These are phyloP conservation scores for Drosera spatulata DNA, from an alignment of 179 eudicot species.

Conservation along the genomic window DNA sequence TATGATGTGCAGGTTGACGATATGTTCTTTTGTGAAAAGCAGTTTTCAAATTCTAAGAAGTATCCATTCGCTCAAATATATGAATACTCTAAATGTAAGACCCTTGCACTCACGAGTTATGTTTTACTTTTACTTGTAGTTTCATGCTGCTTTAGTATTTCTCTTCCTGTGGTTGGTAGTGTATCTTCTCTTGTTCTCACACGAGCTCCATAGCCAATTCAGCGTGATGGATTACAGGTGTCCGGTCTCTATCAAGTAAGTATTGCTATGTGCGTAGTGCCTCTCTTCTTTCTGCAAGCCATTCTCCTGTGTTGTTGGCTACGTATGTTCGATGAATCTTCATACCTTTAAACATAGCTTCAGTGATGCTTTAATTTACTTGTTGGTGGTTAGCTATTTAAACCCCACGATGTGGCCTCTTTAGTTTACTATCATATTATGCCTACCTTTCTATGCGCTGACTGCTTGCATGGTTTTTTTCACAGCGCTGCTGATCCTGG, in stretches of 20 bases:
- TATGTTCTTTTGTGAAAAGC: constrained; percentile 42
- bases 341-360: too few species aligned
- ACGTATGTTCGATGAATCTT: too few species aligned
- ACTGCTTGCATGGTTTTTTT: constrained; percentile 4
- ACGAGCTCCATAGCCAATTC: constrained; percentile 66
- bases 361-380: too few species aligned
- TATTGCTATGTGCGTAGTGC: background rate
- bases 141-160: constrained; percentile 4
- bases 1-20: constrained; percentile 34
- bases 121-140: background rate
- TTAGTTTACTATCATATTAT: too few species aligned
- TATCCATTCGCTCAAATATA: constrained; percentile 71
- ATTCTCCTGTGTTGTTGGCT: too few species aligned
- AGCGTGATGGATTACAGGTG: constrained; percentile 23
- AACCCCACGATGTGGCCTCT: too few species aligned
- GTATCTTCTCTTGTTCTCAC: constrained; percentile 53
- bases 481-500: constrained; percentile 88
- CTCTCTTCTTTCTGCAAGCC: too few species aligned
- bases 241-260: constrained; percentile 39
- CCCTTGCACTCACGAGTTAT: constrained; percentile 3
- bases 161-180: constrained; percentile 30
- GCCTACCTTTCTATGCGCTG: constrained; percentile 3
- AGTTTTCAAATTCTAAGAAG: constrained; percentile 20
- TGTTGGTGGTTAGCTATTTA: too few species aligned
- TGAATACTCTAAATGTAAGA: constrained; percentile 76